These are phyloP conservation scores for Aspergillus carbonarius DNA, from an alignment of 2,329 filamentous ascomycete species.

Conservation along the genomic window DNA sequence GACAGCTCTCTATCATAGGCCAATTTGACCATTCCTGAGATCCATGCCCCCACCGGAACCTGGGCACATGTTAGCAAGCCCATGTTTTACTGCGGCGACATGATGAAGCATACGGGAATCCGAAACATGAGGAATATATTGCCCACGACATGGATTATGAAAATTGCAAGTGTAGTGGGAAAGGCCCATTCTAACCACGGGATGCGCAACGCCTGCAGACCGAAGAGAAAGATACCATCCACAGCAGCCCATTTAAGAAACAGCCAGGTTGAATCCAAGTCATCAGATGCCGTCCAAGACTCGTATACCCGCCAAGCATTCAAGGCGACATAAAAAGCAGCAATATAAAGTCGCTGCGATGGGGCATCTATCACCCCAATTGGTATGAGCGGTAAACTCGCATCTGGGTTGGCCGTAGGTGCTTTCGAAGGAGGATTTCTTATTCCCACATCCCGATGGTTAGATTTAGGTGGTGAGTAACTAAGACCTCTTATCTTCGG, in stretches of 20 bases:
- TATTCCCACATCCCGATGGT: constrained; percentile 23
- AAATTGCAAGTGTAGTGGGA: constrained; percentile 67
- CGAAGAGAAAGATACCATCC: constrained; percentile 83
- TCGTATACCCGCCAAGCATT: constrained; percentile 85
- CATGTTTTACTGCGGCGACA: constrained; percentile 9
- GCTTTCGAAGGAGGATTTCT: constrained; percentile 26
- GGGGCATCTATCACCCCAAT: constrained; percentile 81
- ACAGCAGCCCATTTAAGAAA: constrained; percentile 93
- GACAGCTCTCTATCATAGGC: constrained; percentile 91
- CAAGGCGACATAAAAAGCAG: constrained; percentile 73
- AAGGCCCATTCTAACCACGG: constrained; percentile 95
- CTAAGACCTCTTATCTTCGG: constrained; percentile 37
- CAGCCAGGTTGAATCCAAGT: constrained; percentile 81
- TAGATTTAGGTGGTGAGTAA: constrained; percentile 26
- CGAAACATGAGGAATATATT: constrained; percentile 93
- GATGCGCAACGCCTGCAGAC: constrained; percentile 82
- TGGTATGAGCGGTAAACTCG: constrained; percentile 68
- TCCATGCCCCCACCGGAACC: constrained; percentile 72
- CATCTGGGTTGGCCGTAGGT: constrained; percentile 21
- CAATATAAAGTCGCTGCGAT: constrained; percentile 83
- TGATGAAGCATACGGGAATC: constrained; percentile 61
- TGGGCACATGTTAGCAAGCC: constrained; percentile 32
- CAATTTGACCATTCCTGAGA: constrained; percentile 71
- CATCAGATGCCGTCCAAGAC: constrained; percentile 75
- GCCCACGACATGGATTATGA: constrained; percentile 67